phyloP scores from a whole-genome alignment of 495 filamentous ascomycete genomes.

The Lasiosphaeria hispida region DNA sequence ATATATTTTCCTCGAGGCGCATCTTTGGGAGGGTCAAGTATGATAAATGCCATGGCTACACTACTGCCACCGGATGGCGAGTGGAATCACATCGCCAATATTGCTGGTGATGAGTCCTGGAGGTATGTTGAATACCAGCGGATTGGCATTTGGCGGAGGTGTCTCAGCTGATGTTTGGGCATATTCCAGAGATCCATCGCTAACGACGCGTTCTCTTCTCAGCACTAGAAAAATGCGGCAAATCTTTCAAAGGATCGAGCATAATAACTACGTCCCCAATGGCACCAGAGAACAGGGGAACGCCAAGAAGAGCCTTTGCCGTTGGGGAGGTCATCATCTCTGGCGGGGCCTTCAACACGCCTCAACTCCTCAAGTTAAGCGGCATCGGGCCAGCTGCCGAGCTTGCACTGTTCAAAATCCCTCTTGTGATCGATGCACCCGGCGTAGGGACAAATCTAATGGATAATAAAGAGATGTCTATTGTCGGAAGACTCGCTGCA shows the following conservation, averaged over 20 bases:
- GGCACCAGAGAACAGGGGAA: too few species aligned
- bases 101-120: slow-evolving; percentile 40
- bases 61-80: slow-evolving; percentile 37
- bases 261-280: slow-evolving; percentile 38
- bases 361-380: slow-evolving; percentile 53
- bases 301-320: slow-evolving; percentile 20
- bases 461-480: slow-evolving; percentile 47
- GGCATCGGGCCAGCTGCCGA: slow-evolving; percentile 52
- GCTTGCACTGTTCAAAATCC: slow-evolving; percentile 44
- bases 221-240: slow-evolving; percentile 28
- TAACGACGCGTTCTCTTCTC: not conserved
- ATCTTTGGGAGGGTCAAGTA: slow-evolving; percentile 41
- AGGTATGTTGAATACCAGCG: slow-evolving; percentile 3
- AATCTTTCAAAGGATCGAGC: slow-evolving; percentile 36
- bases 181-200: too few species aligned
- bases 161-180: too few species aligned
- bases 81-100: slow-evolving; percentile 26
- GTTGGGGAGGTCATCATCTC: slow-evolving; percentile 49
- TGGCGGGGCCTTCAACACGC: slow-evolving; percentile 54
- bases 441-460: slow-evolving; percentile 55
- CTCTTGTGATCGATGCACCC: slow-evolving; percentile 43
- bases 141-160: too few species aligned
- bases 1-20: slow-evolving; percentile 38
- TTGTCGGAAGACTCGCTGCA: slow-evolving; percentile 25
- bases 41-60: slow-evolving; percentile 41